A percentile compares a stretch with the other conserved stretches of the same genome.
Evolutionary conservation across 164 flowering plant species (phyloP).

Genomic region (Umbilicus rupestris): DNA sequence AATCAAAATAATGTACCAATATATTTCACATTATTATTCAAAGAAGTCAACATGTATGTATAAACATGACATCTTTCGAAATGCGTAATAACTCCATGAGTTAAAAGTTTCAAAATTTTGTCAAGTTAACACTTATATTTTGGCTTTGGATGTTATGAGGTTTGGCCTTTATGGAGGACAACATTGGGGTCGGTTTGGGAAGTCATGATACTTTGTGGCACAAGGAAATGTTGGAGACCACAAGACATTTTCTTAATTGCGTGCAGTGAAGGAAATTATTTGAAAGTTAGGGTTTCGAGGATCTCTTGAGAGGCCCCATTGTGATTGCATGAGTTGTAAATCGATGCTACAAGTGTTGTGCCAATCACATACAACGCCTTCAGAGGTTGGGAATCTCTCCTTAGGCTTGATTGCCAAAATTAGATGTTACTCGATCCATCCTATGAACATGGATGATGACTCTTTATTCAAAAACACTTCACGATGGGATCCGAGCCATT

Average conservation of each 20-base stretch:
- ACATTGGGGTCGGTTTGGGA: neutral
- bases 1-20: too few relatives aligned
- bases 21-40: too few relatives aligned
- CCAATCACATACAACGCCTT: neutral
- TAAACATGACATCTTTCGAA: too few relatives aligned
- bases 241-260: neutral
- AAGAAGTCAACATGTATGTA: too few relatives aligned
- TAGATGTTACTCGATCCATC: neutral
- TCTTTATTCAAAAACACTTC: neutral
- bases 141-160: neutral
- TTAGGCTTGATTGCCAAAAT: neutral
- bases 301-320: neutral
- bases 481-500: neutral
- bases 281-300: neutral
- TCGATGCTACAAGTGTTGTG: neutral
- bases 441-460: neutral
- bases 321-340: conserved; percentile 1
- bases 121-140: too few relatives aligned
- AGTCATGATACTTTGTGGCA: neutral
- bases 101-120: too few relatives aligned
- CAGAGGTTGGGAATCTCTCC: neutral
- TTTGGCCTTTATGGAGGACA: neutral
- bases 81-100: too few relatives aligned
- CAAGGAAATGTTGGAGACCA: neutral
- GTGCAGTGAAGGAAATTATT: neutral